phyloP scores from a whole-genome alignment of 2,329 filamentous ascomycete genomes.

The Neocucurbitaria cava region DNA sequence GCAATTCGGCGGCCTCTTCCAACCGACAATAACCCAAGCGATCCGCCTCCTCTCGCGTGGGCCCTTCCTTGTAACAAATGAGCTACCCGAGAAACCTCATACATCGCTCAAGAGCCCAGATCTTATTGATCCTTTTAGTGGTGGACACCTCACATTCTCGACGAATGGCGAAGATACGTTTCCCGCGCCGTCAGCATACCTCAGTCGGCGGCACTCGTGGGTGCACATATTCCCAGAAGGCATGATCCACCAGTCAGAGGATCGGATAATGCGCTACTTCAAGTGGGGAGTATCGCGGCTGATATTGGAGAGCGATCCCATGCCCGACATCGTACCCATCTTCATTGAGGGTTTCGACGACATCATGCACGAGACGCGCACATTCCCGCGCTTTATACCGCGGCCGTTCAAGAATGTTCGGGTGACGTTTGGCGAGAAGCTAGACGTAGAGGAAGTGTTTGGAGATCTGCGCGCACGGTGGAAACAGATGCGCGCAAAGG shows the following conservation, averaged over 20 bases:
- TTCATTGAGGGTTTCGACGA: conserved; percentile 91
- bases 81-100: conserved; percentile 28
- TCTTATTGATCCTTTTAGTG: conserved; percentile 63
- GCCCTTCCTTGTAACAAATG: conserved; percentile 51
- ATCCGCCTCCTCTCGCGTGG: conserved; percentile 78
- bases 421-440: conserved; percentile 78
- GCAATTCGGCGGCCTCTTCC: conserved; percentile 81
- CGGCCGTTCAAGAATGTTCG: conserved; percentile 73
- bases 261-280: conserved; percentile 88
- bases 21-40: conserved; percentile 85
- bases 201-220: conserved; percentile 77
- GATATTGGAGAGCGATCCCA: conserved; percentile 86
- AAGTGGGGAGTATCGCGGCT: conserved; percentile 95
- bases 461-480: conserved; percentile 78
- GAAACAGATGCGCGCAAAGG: conserved; percentile 68
- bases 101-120: conserved; percentile 39
- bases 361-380: conserved; percentile 84
- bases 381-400: conserved; percentile 81
- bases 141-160: conserved; percentile 63
- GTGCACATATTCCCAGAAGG: conserved; percentile 97
- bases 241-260: conserved; percentile 85
- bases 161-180: conserved; percentile 73
- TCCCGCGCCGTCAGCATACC: conserved; percentile 74
- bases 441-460: conserved; percentile 77
- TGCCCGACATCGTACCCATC: conserved; percentile 89